Percentiles rank a stretch among this genome's conserved stretches.
Conservation (phyloP, 345 rosid genomes). For the Euphorbia pulcherrima region DNA sequence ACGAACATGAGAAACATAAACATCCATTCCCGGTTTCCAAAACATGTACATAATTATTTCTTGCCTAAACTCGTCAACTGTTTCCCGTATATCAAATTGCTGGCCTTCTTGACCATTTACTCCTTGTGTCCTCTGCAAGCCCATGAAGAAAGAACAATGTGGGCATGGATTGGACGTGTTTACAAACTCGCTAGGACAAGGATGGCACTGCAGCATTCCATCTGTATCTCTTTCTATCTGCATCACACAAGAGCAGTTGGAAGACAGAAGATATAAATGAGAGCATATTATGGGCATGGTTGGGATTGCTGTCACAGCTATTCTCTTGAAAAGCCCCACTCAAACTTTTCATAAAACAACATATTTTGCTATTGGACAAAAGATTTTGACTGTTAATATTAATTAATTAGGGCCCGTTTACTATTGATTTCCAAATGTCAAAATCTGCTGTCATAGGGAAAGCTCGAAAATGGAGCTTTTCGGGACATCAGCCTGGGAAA, state of each 20-base stretch:
- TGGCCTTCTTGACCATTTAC: conserved; percentile 59
- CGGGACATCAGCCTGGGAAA: no score
- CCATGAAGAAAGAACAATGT: conserved; percentile 77
- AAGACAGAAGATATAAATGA: conserved; percentile 6
- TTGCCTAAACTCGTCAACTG: conserved; percentile 62
- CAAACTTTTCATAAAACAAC: no score
- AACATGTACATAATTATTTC: conserved; percentile 50
- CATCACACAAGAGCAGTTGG: conserved; percentile 2
- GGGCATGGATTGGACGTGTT: conserved; percentile 50
- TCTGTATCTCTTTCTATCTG: conserved; percentile 74
- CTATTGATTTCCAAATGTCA: no score
- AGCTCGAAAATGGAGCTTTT: no score
- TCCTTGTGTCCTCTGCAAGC: conserved; percentile 65
- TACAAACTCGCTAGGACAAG: conserved; percentile 55
- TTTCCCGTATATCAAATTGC: conserved; percentile 67
- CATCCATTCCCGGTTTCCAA: conserved; percentile 78
- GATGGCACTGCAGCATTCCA: conserved; percentile 77
- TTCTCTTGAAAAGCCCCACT: no score
- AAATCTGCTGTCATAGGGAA: no score
- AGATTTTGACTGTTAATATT: no score
- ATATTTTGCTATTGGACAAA: no score
- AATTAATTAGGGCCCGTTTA: no score
- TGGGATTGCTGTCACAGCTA: no score
- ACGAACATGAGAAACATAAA: conserved; percentile 65
- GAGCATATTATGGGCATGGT: not conserved